Conservation (phyloP, 805 yeast species). For the Yamadazyma takamatsuzukensis region DNA sequence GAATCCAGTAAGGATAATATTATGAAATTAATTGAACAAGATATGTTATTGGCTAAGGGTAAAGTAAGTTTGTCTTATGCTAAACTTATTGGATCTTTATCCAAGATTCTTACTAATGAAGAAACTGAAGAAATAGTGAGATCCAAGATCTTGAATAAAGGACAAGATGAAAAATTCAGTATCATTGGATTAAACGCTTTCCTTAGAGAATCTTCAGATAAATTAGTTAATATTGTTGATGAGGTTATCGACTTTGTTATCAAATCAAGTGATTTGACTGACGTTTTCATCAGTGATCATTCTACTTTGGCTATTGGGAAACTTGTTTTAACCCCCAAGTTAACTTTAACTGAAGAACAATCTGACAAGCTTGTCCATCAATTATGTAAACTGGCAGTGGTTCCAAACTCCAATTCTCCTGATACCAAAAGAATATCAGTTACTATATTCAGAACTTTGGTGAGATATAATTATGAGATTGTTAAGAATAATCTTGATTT, state of each 20-base stretch:
- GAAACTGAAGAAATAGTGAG: constrained; percentile 62
- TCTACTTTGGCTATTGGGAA: constrained; percentile 82
- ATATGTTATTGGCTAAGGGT: constrained; percentile 50
- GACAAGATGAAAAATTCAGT: constrained; percentile 53
- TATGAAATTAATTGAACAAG: constrained; percentile 70
- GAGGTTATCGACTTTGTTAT: constrained; percentile 50
- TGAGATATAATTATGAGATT: constrained; percentile 53
- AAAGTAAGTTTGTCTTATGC: constrained; percentile 74
- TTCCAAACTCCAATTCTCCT: constrained; percentile 57
- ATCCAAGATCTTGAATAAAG: constrained; percentile 52
- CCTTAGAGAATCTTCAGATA: constrained; percentile 68
- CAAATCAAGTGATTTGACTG: constrained; percentile 37
- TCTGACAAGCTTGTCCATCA: constrained; percentile 44
- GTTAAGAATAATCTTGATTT: constrained; percentile 52
- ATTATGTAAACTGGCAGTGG: constrained; percentile 45
- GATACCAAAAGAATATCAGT: constrained; percentile 81
- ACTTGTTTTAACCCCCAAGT: constrained; percentile 47
- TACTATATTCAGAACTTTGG: constrained; percentile 70
- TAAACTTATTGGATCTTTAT: constrained; percentile 69
- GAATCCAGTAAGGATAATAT: constrained; percentile 68
- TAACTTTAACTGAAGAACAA: constrained; percentile 42
- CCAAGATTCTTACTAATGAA: constrained; percentile 59
- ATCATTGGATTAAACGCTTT: constrained; percentile 75
- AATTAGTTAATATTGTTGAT: constrained; percentile 50
- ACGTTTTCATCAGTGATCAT: constrained; percentile 64